A percentile compares a stretch with the other conserved stretches of the same genome.
These are phyloP conservation scores for Ilex paraguariensis DNA, from an alignment of 305 asterid species.

Conservation along the genomic window DNA sequence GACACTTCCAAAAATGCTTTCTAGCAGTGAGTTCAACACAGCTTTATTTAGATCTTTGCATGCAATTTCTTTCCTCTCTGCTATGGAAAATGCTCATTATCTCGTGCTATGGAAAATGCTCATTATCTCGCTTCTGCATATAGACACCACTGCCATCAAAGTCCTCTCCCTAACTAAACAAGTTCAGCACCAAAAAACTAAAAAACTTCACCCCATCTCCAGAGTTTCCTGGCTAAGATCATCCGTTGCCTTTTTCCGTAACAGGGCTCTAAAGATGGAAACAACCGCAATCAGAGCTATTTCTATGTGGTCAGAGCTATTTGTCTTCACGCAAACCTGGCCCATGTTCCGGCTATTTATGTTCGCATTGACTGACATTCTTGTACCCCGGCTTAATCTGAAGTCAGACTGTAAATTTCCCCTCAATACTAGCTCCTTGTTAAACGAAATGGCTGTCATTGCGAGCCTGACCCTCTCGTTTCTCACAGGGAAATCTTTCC, in stretches of 20 bases:
- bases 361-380: constrained; percentile 59
- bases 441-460: constrained; percentile 57
- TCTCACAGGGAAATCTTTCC: constrained; percentile 87
- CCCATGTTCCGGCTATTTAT: constrained; percentile 78
- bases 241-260: constrained; percentile 39
- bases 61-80: too few species aligned
- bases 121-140: background rate
- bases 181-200: background rate
- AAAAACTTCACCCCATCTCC: constrained; percentile 22
- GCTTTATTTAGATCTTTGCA: too few species aligned
- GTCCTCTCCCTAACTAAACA: background rate
- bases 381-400: constrained; percentile 63
- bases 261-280: constrained; percentile 49
- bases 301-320: constrained; percentile 76
- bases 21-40: background rate
- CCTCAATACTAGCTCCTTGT: constrained; percentile 65
- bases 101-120: too few species aligned
- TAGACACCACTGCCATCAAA: background rate
- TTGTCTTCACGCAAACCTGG: constrained; percentile 62
- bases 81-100: too few species aligned
- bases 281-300: constrained; percentile 64
- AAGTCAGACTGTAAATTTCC: constrained; percentile 62
- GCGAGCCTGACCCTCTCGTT: constrained; percentile 60
- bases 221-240: constrained; percentile 20
- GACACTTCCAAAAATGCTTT: background rate